A percentile compares a stretch with the other conserved stretches of the same genome.
phyloP scores from a whole-genome alignment of 257 asterid genomes.

The Echium plantagineum region DNA sequence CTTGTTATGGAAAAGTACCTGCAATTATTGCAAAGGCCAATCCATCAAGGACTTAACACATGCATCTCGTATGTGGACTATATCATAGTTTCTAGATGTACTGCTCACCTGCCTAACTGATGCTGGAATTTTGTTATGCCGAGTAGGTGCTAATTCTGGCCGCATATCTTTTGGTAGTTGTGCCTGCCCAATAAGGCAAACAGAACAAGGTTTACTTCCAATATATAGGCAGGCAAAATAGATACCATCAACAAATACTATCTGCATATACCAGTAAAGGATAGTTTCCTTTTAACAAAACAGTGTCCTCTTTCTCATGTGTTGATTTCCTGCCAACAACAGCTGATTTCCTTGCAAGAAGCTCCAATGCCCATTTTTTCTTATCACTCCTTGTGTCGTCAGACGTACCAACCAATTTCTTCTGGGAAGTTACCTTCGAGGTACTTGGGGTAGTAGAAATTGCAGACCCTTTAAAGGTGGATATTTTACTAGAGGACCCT shows the following conservation, averaged over 20 bases:
- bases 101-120: slow-evolving; percentile 73
- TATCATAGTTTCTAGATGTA: neutral
- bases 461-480: slow-evolving; percentile 22
- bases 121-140: slow-evolving; percentile 65
- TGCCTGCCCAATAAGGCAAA: slow-evolving; percentile 46
- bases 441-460: slow-evolving; percentile 19
- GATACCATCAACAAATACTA: slow-evolving; percentile 8
- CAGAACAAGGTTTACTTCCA: slow-evolving; percentile 8
- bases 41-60: neutral
- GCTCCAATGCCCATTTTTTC: slow-evolving; percentile 91
- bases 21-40: neutral
- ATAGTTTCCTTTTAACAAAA: slow-evolving; percentile 54
- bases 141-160: slow-evolving; percentile 66
- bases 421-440: slow-evolving; percentile 27
- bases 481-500: slow-evolving; percentile 28
- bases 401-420: slow-evolving; percentile 31
- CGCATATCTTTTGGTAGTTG: slow-evolving; percentile 94
- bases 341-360: slow-evolving; percentile 80
- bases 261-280: slow-evolving; percentile 48
- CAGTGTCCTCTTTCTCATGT: slow-evolving; percentile 44
- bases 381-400: slow-evolving; percentile 50
- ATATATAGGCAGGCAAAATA: slow-evolving; percentile 9
- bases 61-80: neutral
- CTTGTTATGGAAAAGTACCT: neutral
- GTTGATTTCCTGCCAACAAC: slow-evolving; percentile 34